Base-by-base conservation (phyloP, 2,329 filamentous ascomycete genomes). In the Fusarium cyanostomum region DNA sequence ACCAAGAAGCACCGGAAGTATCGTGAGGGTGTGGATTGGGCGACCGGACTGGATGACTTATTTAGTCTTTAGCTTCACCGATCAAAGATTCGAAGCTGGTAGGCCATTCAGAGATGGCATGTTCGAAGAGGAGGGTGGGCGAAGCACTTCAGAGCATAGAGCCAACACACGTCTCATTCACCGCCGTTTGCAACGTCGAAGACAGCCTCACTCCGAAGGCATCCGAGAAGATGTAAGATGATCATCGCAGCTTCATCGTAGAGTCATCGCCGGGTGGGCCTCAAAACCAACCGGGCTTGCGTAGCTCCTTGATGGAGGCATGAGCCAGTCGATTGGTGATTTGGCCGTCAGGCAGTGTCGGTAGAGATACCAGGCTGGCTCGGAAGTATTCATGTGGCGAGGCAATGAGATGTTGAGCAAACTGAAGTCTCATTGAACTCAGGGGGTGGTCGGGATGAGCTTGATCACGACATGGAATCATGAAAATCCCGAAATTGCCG, bases 111-210 rank as follows among this genome's bases (percentile, higher is more conserved):
- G 41, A 28, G 21, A 33, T 28, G 5, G 35, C 27, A 26, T 45
- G 4, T 5, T 46, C 31, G 8, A 18, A 39, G 21, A 43, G 31
- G 31, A 39, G 10, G 15, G 50, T 13, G 26, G 50, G 49, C 26
- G 15, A 46, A 35, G 30, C 33, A 34, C 42, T 26, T 50, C 16
- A 13, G 33, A 13, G n/a, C 10, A 12, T 16, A 30, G 44, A 33
- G 24, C 38, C 30, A 24, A 35, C 21, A 35, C 11, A 12, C 31
- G 11, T 15, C 5, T 15, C 2, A 8, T 43, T 56, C 34, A 61
- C 56, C 56, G 56, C 59, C 21, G 26, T 30, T 60, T 60, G 44
- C 38, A 12, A 51, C 10, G 16, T 61, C 51, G 21, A 35, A 38
- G 27, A 34, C 16, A 56, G 35, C 56, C 39, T 56, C 44, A 16